These are phyloP conservation scores for Petunia axillaris DNA, from an alignment of 257 asterid genomes.

Conservation along the genomic window DNA sequence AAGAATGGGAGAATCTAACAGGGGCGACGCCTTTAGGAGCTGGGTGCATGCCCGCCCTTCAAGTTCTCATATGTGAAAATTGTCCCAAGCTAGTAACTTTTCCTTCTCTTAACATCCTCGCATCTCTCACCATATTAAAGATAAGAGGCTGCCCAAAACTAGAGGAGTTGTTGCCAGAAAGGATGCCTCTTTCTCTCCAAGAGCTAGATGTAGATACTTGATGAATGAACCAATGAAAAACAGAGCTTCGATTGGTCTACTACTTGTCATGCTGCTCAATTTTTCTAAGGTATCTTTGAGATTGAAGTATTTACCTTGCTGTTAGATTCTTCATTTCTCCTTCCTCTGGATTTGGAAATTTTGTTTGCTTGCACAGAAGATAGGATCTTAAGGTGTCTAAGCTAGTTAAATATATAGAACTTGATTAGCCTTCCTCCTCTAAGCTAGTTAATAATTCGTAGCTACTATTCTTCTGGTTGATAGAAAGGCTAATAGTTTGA, in stretches of 20 bases:
- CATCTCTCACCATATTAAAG: slow-evolving; percentile 27
- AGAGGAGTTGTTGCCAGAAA: slow-evolving; percentile 37
- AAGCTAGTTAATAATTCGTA: too few relatives aligned
- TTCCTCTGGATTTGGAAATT: too few relatives aligned
- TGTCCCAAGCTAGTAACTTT: slow-evolving; percentile 39
- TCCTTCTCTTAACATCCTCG: slow-evolving; percentile 37
- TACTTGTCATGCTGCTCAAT: neutral
- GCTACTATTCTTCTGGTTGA: too few relatives aligned
- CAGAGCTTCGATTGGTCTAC: neutral
- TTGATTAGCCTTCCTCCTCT: too few relatives aligned
- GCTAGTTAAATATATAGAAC: too few relatives aligned
- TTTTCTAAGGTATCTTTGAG: too few relatives aligned
- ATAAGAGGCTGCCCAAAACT: slow-evolving; percentile 40
- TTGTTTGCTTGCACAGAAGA: too few relatives aligned
- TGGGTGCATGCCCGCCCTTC: slow-evolving; percentile 37
- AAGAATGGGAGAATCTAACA: slow-evolving; percentile 27
- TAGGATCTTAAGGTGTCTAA: too few relatives aligned
- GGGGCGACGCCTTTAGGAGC: too few relatives aligned
- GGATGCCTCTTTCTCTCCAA: slow-evolving; percentile 39
- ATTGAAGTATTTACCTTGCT: too few relatives aligned
- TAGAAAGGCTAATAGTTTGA: neutral
- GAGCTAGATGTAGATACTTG: slow-evolving; percentile 38
- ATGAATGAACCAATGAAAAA: neutral
- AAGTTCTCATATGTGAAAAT: slow-evolving; percentile 32
- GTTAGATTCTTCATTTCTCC: too few relatives aligned